phyloP scores from a whole-genome alignment of 129 eudicot species.

The Flaveria brownii region DNA sequence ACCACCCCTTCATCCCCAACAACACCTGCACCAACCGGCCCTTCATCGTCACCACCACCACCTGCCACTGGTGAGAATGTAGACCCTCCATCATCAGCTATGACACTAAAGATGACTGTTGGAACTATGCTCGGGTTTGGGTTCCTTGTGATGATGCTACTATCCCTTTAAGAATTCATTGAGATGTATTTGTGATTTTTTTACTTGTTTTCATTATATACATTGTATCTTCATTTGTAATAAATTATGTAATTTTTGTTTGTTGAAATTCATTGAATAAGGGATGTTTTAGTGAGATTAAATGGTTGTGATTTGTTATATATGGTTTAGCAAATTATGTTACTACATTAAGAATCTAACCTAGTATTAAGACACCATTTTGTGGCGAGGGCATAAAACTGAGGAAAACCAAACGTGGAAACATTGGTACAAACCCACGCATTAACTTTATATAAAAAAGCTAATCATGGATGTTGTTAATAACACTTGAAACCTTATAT shows the following conservation, averaged over 20 bases:
- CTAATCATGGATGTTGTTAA: too few relatives aligned
- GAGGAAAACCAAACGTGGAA: too few relatives aligned
- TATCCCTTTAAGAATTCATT: conserved; percentile 31
- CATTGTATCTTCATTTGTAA: conserved; percentile 4
- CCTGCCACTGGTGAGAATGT: conserved; percentile 26
- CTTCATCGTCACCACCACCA: conserved; percentile 33
- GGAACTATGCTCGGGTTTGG: conserved; percentile 37
- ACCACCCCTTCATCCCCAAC: conserved; percentile 33
- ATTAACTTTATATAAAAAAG: too few relatives aligned
- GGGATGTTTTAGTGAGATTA: not conserved
- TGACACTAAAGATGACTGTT: conserved; percentile 26
- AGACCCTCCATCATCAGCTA: conserved; percentile 49
- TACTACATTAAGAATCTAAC: not conserved
- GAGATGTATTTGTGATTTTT: conserved; percentile 1
- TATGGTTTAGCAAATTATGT: not conserved
- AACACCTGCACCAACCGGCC: conserved; percentile 30
- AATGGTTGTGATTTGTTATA: not conserved
- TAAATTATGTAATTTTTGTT: conserved; percentile 13
- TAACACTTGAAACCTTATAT: too few relatives aligned
- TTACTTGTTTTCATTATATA: conserved; percentile 25
- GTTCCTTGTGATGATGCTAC: conserved; percentile 35
- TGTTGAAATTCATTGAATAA: not conserved
- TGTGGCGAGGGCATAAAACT: too few relatives aligned
- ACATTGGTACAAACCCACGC: too few relatives aligned
- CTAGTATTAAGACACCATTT: too few relatives aligned